Percentiles rank a stretch among this genome's conserved stretches.
Evolutionary conservation across 2,329 filamentous ascomycete species (phyloP).

Genomic region (Claviceps paspali): DNA sequence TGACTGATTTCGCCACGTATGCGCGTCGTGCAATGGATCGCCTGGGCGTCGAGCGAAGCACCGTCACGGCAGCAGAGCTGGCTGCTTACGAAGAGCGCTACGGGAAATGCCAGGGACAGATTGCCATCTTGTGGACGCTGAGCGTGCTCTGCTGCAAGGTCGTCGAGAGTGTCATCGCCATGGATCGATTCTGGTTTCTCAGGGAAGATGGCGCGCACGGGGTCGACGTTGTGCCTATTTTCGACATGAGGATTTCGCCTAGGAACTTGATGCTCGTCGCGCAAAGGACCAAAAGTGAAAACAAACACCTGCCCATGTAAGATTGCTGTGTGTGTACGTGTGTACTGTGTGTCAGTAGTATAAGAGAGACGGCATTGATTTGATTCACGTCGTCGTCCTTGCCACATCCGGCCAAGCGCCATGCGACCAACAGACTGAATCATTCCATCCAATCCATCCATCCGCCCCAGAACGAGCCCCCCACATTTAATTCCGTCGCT

Average conservation of each 20-base stretch:
- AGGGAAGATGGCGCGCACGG: slow-evolving; percentile 9
- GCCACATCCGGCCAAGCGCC: not conserved
- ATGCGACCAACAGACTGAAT: too few relatives aligned
- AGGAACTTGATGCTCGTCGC: slow-evolving; percentile 11
- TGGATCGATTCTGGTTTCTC: slow-evolving; percentile 18
- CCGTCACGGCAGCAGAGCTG: slow-evolving; percentile 10
- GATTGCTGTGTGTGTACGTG: too few relatives aligned
- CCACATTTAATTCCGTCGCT: too few relatives aligned
- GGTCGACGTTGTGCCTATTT: slow-evolving; percentile 14
- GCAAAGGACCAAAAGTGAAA: too few relatives aligned
- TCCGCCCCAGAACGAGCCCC: too few relatives aligned
- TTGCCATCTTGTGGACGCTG: slow-evolving; percentile 19
- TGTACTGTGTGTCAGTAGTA: too few relatives aligned
- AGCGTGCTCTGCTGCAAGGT: slow-evolving; percentile 18
- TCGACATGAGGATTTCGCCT: slow-evolving; percentile 14
- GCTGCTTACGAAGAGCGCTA: slow-evolving; percentile 13
- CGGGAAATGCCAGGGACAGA: slow-evolving; percentile 9
- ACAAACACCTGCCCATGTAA: too few relatives aligned
- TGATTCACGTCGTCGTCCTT: too few relatives aligned
- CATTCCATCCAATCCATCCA: too few relatives aligned
- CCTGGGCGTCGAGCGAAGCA: slow-evolving; percentile 8
- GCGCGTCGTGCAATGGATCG: slow-evolving; percentile 12
- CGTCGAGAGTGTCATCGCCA: slow-evolving; percentile 16
- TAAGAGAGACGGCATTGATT: too few relatives aligned
- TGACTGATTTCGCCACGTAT: slow-evolving; percentile 12